Base-by-base conservation (phyloP, 805 yeast genomes). In the Kazachstania viticola region DNA sequence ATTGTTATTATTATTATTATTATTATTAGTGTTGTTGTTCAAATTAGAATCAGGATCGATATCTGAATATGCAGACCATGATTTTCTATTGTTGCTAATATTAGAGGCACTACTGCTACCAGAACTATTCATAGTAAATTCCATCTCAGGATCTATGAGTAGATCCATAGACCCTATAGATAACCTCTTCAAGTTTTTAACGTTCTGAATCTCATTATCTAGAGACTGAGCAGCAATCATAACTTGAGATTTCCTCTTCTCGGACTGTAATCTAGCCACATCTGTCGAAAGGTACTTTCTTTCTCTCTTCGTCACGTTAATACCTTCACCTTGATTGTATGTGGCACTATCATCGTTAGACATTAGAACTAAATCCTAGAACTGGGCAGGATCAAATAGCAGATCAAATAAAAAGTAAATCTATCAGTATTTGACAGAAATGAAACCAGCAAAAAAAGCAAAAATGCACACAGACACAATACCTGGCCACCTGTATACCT, bases 161-260 rank as follows among this genome's bases (percentile, higher is more conserved):
- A 60, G 37, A 16, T 65, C 64, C 30, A 63, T 60, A 14, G 66
- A 53, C 1, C 85, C 91, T 32, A 81, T 77, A 0, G 84, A 75
- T 13, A 79, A 61, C 36, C 93, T 62, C 49, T 81, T 81, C 41
- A 81, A 58, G 14, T 82, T 79, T 23, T 79, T 73, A 38, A 81
- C 81, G 51, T 75, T 73, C 54, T 74, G 73, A 39, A 79, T 65
- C 48, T 81, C 91, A 38, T 72, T 75, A 46, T 80, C 83, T 28
- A 81, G 71, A 5, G 84, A 83, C 44, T 74, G 74, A 3, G 83
- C 85, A 2, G 93, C 93, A 22, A 70, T 67, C 27, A 63, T 43
- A 30, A 65, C 61, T 46, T 71, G 60, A 34, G 69, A 61, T 35
- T 63, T 62, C 27, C 69, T 44, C 34, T 60, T 61, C 9, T 55